Evolutionary conservation across 768 basidiomycete species (phyloP).

Genomic region (Lentinus tigrinus): DNA sequence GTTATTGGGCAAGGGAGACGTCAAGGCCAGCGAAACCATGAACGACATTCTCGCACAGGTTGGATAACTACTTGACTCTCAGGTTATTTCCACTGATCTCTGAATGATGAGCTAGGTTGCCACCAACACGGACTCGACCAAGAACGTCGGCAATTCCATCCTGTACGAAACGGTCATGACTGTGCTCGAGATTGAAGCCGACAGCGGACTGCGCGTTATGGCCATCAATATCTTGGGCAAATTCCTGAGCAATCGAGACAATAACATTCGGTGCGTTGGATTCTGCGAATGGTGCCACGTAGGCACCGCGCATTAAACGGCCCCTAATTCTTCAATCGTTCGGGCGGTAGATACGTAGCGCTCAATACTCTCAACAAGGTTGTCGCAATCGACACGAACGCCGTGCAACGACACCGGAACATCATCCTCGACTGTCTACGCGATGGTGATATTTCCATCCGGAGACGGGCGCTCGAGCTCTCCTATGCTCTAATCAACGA

Average conservation of each 20-base stretch:
- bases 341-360: slow-evolving; percentile 81
- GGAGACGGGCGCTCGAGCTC: slow-evolving; percentile 92
- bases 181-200: slow-evolving; percentile 95
- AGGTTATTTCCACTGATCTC: background rate
- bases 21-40: slow-evolving; percentile 90
- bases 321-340: background rate
- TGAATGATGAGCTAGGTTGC: slow-evolving; percentile 62
- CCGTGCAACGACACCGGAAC: slow-evolving; percentile 96
- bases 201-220: slow-evolving; percentile 95
- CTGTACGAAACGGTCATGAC: slow-evolving; percentile 97
- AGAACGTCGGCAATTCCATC: slow-evolving; percentile 98
- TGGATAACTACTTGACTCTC: no score
- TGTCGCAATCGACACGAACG: slow-evolving; percentile 95
- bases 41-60: slow-evolving; percentile 98
- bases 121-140: slow-evolving; percentile 97
- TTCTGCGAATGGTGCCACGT: background rate
- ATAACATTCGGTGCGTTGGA: slow-evolving; percentile 88
- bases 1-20: slow-evolving; percentile 83
- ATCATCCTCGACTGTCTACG: slow-evolving; percentile 98
- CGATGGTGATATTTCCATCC: slow-evolving; percentile 99
- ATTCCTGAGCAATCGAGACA: slow-evolving; percentile 95
- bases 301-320: background rate
- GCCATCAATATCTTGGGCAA: slow-evolving; percentile 99
- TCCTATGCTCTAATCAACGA: slow-evolving; percentile 98
- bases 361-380: slow-evolving; percentile 98